A percentile compares a stretch with the other conserved stretches of the same genome.
Conservation (phyloP, 345 rosid genomes). For the Populus nigra region DNA sequence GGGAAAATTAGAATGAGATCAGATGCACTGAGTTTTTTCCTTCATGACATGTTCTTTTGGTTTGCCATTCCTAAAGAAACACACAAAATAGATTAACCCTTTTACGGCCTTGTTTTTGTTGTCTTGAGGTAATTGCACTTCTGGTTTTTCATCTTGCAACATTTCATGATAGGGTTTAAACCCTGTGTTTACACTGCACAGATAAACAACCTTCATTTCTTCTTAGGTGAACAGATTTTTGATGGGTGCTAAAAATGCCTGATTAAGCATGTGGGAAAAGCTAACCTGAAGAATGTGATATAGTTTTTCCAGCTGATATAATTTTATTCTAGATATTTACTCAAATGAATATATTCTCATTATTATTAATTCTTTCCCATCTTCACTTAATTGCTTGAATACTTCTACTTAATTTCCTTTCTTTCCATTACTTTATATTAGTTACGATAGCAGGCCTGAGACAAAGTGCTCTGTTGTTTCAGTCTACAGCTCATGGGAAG, state of each 20-base stretch:
- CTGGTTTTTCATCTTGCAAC: neutral
- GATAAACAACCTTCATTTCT: neutral
- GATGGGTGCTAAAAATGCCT: neutral
- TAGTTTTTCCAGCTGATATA: neutral
- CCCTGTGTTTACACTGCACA: neutral
- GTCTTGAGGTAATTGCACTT: neutral
- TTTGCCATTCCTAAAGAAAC: neutral
- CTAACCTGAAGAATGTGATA: neutral
- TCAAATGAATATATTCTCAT: neutral
- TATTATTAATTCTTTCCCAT: neutral
- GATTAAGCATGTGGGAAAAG: neutral
- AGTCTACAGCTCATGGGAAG: slow-evolving; percentile 88
- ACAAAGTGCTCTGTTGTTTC: slow-evolving; percentile 12
- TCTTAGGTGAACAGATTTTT: neutral
- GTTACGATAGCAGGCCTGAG: neutral
- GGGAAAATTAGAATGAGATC: neutral
- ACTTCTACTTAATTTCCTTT: too few species aligned
- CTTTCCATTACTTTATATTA: too few species aligned
- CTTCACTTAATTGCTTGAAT: too few species aligned
- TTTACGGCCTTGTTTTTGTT: neutral
- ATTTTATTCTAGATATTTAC: neutral
- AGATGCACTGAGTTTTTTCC: neutral
- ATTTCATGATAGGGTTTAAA: neutral
- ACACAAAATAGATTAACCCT: neutral
- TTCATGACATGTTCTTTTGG: neutral